A percentile compares a stretch with the other conserved stretches of the same genome.
phyloP scores from a whole-genome alignment of 192 early-diverging fungal genomes.

The Linnemannia hyalina region DNA sequence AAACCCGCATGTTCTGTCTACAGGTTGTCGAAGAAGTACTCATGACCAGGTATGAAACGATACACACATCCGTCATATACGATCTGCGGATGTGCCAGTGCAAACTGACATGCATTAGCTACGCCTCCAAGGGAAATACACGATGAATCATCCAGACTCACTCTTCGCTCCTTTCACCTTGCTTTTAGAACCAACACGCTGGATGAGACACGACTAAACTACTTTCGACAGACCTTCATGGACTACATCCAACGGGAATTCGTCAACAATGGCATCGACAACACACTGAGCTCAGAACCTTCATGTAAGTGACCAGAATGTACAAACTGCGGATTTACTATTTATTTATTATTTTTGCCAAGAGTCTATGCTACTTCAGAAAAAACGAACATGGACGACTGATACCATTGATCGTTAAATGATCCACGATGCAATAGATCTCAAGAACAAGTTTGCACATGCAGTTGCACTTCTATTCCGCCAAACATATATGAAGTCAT shows the following conservation, averaged over 20 bases:
- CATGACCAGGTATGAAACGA: conserved; percentile 62
- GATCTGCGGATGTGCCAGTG: not conserved
- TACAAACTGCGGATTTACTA: not conserved
- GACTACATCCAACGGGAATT: conserved; percentile 71
- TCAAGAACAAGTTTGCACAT: conserved; percentile 88
- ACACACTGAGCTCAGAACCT: conserved; percentile 61
- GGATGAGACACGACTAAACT: conserved; percentile 63
- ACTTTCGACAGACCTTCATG: conserved; percentile 69
- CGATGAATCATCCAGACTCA: conserved; percentile 32
- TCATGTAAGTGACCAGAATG: conserved; percentile 54
- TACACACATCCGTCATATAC: not conserved
- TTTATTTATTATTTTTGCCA: not conserved
- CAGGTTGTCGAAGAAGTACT: conserved; percentile 85
- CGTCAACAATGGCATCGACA: conserved; percentile 52
- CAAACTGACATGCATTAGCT: conserved; percentile 11
- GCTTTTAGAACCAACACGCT: conserved; percentile 61
- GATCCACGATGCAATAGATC: conserved; percentile 37
- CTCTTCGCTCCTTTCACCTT: not conserved
- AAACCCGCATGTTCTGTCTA: conserved; percentile 87
- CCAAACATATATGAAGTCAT: conserved; percentile 85
- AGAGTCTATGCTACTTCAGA: not conserved
- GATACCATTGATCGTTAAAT: not conserved
- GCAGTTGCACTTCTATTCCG: conserved; percentile 84
- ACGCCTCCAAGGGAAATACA: conserved; percentile 20
- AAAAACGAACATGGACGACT: not conserved